Conservation (phyloP, 352 stramenopile genomes). For the Phytopythium helicoides region DNA sequence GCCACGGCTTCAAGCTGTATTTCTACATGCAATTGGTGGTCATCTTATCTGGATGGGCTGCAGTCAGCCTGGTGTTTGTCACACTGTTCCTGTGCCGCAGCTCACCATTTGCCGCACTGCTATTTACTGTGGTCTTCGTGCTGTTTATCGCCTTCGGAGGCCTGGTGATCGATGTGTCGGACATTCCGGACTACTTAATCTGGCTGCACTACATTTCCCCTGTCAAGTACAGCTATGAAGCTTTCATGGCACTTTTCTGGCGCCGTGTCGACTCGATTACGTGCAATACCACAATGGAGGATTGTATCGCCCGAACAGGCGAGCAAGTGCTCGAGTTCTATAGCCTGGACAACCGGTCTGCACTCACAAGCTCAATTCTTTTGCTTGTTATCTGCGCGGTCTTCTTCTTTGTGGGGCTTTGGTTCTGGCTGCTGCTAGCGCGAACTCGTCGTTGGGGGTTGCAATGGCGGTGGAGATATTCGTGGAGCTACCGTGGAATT, state of each 20-base stretch:
- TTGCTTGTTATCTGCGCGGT: conserved; percentile 32
- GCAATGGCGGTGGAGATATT: conserved; percentile 32
- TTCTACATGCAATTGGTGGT: conserved; percentile 46
- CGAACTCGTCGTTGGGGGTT: conserved; percentile 20
- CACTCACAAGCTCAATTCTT: conserved; percentile 28
- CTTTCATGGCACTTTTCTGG: conserved; percentile 53
- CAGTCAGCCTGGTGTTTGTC: conserved; percentile 31
- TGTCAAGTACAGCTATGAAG: conserved; percentile 48
- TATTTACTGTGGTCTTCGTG: conserved; percentile 28
- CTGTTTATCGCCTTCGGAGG: conserved; percentile 44
- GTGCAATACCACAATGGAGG: conserved; percentile 24
- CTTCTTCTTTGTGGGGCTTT: conserved; percentile 35
- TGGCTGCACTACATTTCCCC: conserved; percentile 68
- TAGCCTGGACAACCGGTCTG: conserved; percentile 35
- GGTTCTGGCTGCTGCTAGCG: conserved; percentile 21
- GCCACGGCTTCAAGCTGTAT: conserved; percentile 35
- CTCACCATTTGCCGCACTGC: conserved; percentile 28
- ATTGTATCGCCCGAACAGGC: conserved; percentile 33
- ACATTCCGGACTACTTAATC: conserved; percentile 44
- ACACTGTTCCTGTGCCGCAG: conserved; percentile 22
- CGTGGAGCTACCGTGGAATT: conserved; percentile 17
- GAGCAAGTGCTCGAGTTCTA: conserved; percentile 44
- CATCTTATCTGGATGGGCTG: conserved; percentile 30
- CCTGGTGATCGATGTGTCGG: conserved; percentile 38
- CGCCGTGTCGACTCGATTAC: conserved; percentile 28